Conservation (phyloP, 2,329 filamentous ascomycete genomes). For the Fusarium solani-melongenae region DNA sequence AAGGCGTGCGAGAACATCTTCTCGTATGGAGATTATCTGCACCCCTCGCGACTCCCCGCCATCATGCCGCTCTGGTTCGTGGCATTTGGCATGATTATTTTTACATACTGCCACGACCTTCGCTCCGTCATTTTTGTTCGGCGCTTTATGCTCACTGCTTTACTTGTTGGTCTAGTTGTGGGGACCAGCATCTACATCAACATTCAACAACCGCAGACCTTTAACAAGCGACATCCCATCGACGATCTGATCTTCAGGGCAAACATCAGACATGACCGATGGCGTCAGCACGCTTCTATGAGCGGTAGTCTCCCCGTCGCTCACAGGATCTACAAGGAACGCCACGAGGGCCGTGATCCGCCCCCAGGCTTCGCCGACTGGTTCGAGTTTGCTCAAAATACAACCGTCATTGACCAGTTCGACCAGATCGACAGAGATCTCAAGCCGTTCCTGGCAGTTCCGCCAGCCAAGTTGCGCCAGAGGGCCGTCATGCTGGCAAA, state of each 20-base stretch:
- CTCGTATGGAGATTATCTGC: slow-evolving; percentile 58
- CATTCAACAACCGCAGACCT: slow-evolving; percentile 45
- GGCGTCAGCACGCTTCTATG: slow-evolving; percentile 58
- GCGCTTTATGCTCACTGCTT: slow-evolving; percentile 52
- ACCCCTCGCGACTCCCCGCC: slow-evolving; percentile 50
- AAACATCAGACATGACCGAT: slow-evolving; percentile 60
- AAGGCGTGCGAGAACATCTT: slow-evolving; percentile 51
- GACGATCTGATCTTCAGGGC: slow-evolving; percentile 61
- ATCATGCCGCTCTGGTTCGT: slow-evolving; percentile 54
- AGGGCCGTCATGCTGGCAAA: slow-evolving; percentile 57
- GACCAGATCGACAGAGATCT: slow-evolving; percentile 81
- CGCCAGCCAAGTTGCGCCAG: slow-evolving; percentile 74
- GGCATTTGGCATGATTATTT: slow-evolving; percentile 54
- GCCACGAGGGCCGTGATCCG: slow-evolving; percentile 73
- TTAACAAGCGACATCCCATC: slow-evolving; percentile 56
- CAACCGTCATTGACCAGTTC: slow-evolving; percentile 82
- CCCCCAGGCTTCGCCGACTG: slow-evolving; percentile 87
- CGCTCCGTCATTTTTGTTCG: slow-evolving; percentile 56
- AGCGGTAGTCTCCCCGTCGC: slow-evolving; percentile 61
- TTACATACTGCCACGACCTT: slow-evolving; percentile 57
- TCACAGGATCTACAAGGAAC: slow-evolving; percentile 60
- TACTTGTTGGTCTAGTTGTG: slow-evolving; percentile 53
- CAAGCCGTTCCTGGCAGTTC: slow-evolving; percentile 80
- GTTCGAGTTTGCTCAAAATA: slow-evolving; percentile 81
- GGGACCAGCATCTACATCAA: slow-evolving; percentile 51